Percentiles rank a stretch among this genome's conserved stretches.
Conservation (phyloP, 441 rosid genomes). For the Theobroma grandiflorum region DNA sequence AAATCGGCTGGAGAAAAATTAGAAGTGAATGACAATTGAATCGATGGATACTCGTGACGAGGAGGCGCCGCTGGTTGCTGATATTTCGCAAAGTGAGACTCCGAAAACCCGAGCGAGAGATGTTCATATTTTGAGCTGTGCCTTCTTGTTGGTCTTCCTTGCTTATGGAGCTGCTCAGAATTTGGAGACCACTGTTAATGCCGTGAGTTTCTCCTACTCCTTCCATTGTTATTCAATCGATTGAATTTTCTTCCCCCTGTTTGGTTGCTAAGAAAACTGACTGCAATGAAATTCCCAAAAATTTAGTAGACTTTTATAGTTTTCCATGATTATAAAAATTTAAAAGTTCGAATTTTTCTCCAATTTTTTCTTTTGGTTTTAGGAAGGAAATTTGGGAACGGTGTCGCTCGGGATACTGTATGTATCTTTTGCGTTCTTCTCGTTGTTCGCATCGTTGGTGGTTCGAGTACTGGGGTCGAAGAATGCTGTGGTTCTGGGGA, state of each 20-base stretch:
- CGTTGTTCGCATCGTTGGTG: constrained; percentile 77
- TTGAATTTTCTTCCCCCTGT: not conserved
- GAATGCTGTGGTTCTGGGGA: constrained; percentile 86
- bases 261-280: constrained; percentile 18
- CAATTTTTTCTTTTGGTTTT: constrained; percentile 28
- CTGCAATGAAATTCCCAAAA: not conserved
- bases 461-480: constrained; percentile 84
- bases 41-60: constrained; percentile 51
- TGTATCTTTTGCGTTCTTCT: constrained; percentile 85
- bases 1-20: constrained; percentile 21
- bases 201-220: constrained; percentile 44
- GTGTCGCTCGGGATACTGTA: constrained; percentile 89
- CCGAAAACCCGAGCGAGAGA: constrained; percentile 62
- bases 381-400: constrained; percentile 82
- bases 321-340: not conserved
- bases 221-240: not conserved
- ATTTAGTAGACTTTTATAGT: not conserved
- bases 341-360: not conserved
- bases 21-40: constrained; percentile 43
- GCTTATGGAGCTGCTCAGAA: constrained; percentile 98
- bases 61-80: constrained; percentile 66
- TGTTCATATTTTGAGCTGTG: constrained; percentile 79
- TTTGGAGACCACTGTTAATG: constrained; percentile 79
- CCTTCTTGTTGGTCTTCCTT: constrained; percentile 80
- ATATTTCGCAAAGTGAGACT: constrained; percentile 33